Conservation (phyloP, 305 asterid genomes). For the Fraxinus greggii region DNA sequence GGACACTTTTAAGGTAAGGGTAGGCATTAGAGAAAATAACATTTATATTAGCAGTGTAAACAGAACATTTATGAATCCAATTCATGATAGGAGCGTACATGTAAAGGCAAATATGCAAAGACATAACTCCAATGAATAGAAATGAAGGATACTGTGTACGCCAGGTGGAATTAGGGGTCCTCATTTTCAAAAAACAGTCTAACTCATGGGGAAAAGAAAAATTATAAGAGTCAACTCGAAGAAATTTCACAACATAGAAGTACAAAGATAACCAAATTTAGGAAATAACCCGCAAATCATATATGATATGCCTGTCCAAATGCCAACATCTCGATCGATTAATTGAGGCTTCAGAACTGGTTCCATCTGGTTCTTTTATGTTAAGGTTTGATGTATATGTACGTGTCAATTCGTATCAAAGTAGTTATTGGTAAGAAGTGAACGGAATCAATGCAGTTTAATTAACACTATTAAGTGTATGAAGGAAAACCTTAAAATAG, state of each 20-base stretch:
- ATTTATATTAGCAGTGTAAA: too few species aligned
- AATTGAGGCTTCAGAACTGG: background rate
- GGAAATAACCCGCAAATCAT: slow-evolving; percentile 3
- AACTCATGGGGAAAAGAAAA: slow-evolving; percentile 25
- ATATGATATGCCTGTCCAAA: slow-evolving; percentile 70
- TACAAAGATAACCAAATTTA: background rate
- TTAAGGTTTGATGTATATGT: slow-evolving; percentile 26
- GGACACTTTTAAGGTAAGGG: too few species aligned
- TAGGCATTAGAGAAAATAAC: too few species aligned
- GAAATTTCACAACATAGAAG: background rate
- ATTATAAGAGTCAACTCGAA: background rate
- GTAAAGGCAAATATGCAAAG: too few species aligned
- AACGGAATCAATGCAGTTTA: background rate
- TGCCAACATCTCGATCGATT: slow-evolving; percentile 98
- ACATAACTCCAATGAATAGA: too few species aligned
- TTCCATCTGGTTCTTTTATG: slow-evolving; percentile 15
- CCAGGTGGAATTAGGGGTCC: slow-evolving; percentile 82
- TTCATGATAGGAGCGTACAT: too few species aligned
- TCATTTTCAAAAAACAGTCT: slow-evolving; percentile 54
- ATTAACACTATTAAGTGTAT: background rate
- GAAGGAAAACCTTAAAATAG: background rate
- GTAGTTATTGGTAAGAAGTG: background rate
- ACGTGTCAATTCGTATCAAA: slow-evolving; percentile 10
- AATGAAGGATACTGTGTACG: slow-evolving; percentile 93
- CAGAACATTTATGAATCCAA: too few species aligned